phyloP scores from a whole-genome alignment of 78 protist species.

The Isochrysis galbana region DNA sequence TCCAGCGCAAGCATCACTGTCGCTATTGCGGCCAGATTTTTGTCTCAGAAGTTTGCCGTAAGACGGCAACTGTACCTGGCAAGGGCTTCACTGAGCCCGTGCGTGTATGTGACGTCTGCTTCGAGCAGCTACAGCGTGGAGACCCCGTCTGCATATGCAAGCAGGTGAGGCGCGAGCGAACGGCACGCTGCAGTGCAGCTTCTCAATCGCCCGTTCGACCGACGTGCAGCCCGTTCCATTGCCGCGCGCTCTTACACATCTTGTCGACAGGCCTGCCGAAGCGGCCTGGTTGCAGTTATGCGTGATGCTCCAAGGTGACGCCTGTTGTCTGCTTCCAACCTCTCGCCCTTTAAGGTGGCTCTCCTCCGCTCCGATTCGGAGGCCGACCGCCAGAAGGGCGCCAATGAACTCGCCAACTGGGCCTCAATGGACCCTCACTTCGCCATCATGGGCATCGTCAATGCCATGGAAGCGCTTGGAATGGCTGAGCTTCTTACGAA shows the following conservation, averaged over 20 bases:
- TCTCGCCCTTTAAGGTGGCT: not conserved
- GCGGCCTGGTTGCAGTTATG: no score
- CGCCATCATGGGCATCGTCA: not conserved
- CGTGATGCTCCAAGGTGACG: no score
- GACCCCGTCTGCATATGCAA: not conserved
- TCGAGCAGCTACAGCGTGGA: not conserved
- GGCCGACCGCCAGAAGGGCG: not conserved
- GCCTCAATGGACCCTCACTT: not conserved
- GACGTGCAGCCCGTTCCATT: no score
- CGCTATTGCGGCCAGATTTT: constrained; percentile 34
- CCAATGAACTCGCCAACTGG: not conserved
- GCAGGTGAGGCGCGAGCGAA: not conserved
- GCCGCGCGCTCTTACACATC: no score
- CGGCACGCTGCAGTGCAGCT: not conserved
- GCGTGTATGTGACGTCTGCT: constrained; percentile 4
- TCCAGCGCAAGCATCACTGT: constrained; percentile 35
- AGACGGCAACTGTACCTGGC: not conserved
- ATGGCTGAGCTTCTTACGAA: not conserved
- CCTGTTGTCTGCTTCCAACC: not conserved
- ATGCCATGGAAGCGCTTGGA: not conserved
- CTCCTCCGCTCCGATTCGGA: not conserved
- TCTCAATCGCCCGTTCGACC: not conserved
- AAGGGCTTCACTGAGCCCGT: not conserved
- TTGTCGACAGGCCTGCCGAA: no score
- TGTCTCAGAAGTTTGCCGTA: not conserved